Evolutionary conservation across 805 yeast species (phyloP).

Genomic region (Lachancea meyersii): DNA sequence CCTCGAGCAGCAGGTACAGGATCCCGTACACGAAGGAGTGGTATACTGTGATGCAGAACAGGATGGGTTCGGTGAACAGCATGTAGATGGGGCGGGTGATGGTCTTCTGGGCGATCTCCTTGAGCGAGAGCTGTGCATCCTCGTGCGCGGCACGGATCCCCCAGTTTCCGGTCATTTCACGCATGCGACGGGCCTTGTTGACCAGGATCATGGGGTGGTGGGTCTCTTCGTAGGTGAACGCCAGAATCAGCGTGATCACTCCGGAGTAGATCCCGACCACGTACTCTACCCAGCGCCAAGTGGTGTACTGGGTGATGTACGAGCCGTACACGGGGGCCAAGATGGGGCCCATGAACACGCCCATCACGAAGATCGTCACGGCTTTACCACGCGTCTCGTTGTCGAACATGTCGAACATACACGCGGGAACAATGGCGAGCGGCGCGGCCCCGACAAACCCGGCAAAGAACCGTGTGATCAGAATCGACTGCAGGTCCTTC

Average conservation of each 20-base stretch:
- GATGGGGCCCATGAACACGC: slow-evolving; percentile 43
- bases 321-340: slow-evolving; percentile 11
- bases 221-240: slow-evolving; percentile 49
- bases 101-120: slow-evolving; percentile 57
- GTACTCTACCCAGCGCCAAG: slow-evolving; percentile 83
- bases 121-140: slow-evolving; percentile 47
- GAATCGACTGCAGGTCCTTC: slow-evolving; percentile 66
- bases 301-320: slow-evolving; percentile 53
- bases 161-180: slow-evolving; percentile 73
- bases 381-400: slow-evolving; percentile 68
- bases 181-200: slow-evolving; percentile 54
- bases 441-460: slow-evolving; percentile 84
- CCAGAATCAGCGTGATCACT: slow-evolving; percentile 35
- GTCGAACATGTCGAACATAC: slow-evolving; percentile 75
- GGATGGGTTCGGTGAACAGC: slow-evolving; percentile 65
- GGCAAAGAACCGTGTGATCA: slow-evolving; percentile 72
- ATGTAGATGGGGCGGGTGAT: slow-evolving; percentile 61
- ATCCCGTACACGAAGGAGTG: slow-evolving; percentile 78
- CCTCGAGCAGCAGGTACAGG: slow-evolving; percentile 64
- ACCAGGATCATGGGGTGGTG: slow-evolving; percentile 65
- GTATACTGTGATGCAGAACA: slow-evolving; percentile 61
- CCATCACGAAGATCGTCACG: slow-evolving; percentile 60
- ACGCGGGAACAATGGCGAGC: slow-evolving; percentile 79
- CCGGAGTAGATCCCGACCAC: slow-evolving; percentile 57
- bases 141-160: slow-evolving; percentile 76